These are phyloP conservation scores for Leishmania tarentolae DNA, from an alignment of 208 protist species.

Conservation along the genomic window DNA sequence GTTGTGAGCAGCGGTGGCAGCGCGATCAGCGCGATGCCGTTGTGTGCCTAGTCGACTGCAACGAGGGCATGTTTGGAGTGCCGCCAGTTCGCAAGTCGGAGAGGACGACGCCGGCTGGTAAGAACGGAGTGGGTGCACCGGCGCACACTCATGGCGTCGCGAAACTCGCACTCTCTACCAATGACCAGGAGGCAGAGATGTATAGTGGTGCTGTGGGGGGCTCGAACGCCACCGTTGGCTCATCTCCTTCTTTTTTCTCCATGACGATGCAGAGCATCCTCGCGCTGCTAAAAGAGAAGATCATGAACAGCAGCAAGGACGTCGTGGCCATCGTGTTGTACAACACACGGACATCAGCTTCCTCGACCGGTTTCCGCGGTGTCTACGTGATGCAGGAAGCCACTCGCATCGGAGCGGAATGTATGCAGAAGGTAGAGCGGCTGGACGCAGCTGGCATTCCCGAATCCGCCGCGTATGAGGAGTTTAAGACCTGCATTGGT, in stretches of 20 bases:
- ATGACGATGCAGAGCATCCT: constrained; percentile 54
- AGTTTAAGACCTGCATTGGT: constrained; percentile 27
- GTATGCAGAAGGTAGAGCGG: constrained; percentile 60
- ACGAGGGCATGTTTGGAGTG: constrained; percentile 51
- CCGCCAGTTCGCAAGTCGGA: not conserved
- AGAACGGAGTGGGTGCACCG: not conserved
- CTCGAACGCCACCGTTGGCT: not conserved
- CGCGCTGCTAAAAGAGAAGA: constrained; percentile 64
- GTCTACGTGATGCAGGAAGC: constrained; percentile 70
- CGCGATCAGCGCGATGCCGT: constrained; percentile 55
- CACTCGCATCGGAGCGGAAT: constrained; percentile 26
- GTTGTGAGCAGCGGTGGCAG: constrained; percentile 19
- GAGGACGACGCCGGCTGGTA: not conserved
- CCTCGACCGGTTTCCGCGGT: constrained; percentile 50
- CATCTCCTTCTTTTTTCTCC: constrained; percentile 28
- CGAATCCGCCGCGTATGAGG: constrained; percentile 37
- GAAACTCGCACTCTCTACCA: not conserved
- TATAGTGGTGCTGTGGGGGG: not conserved
- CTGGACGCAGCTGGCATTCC: constrained; percentile 48
- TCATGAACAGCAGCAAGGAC: constrained; percentile 55
- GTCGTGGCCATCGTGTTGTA: constrained; percentile 78
- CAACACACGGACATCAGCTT: constrained; percentile 46
- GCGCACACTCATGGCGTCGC: not conserved
- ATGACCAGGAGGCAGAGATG: not conserved
- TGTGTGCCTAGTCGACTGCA: constrained; percentile 82